Evolutionary conservation across 2,329 filamentous ascomycete genomes (phyloP), one percentile per base, ranked within the genome.

Genomic region (Juglanconis sp.): DNA sequence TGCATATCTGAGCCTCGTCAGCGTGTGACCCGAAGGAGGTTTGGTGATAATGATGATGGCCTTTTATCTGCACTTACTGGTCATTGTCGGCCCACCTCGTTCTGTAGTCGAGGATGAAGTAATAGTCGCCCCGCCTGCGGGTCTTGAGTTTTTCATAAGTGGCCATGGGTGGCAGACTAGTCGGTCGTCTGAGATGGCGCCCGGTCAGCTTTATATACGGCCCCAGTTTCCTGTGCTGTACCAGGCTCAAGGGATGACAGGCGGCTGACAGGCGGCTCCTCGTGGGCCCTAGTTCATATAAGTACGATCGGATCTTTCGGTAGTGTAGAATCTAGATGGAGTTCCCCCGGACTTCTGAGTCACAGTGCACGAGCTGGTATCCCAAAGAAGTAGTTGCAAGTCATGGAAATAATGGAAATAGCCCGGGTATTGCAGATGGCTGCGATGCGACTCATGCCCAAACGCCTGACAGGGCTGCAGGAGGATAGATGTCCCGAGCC

Each of bases 31-130:
- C 24, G 24, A 24, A 24, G 24, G 24, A 24, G 24, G 24, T 24
- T 24, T 24, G 24, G 24, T 24, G 24, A 24, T 24, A 24, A 2
- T 24, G 24, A 24, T 24, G 24, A 24, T 24, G 24, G 24, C 24
- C 24, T 2, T 24, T 24, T 38, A 17, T 35, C 42, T 38, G 24
- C 17, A 58, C 55, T 57, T 35, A 55, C 65, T 65, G 47, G 62
- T 62, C 62, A 54, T 55, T 66, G 49, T 66, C 77, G 70, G 68
- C 92, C 92, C 93, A 96, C 85, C 93, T 78, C 62, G 92, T 96
- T 59, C 92, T 82, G 72, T 96, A 96, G 65, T 95, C 90, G 34
- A 94, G 81, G 47, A 87, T 78, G 72, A 88, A 96, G 52, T 81
- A 80, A 74, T 96, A 97, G 74, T 96, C 91, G 44, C 77, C 77